Conservation (phyloP, 1,284 basidiomycete genomes). For the Athelia sp. region DNA sequence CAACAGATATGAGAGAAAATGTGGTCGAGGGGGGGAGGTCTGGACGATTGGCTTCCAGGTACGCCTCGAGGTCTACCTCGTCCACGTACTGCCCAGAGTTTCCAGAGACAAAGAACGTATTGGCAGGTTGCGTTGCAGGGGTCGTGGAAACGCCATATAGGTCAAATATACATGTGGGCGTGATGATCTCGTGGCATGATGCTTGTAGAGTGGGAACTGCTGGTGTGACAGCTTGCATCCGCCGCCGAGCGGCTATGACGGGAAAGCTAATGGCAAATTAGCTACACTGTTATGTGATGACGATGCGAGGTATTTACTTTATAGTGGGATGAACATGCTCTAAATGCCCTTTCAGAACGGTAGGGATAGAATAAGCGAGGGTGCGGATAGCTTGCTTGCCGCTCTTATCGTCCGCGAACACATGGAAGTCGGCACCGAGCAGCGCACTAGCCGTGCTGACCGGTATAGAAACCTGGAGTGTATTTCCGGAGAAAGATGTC, state of each 20-base stretch:
- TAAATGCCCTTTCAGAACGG: constrained; percentile 30
- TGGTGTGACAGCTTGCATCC: constrained; percentile 2
- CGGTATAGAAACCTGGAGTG: constrained; percentile 35
- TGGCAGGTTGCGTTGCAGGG: constrained; percentile 21
- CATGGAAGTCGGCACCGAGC: constrained; percentile 32
- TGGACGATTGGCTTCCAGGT: constrained; percentile 23
- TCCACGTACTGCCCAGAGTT: constrained; percentile 23
- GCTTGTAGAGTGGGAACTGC: constrained; percentile 14
- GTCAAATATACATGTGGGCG: constrained; percentile 22
- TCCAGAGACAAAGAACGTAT: constrained; percentile 26
- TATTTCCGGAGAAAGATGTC: constrained; percentile 34
- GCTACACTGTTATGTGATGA: too few species aligned
- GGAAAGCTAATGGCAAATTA: too few species aligned
- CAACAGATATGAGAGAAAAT: constrained; percentile 27
- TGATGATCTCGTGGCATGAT: constrained; percentile 19
- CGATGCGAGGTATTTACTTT: too few species aligned
- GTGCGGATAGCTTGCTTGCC: constrained; percentile 34
- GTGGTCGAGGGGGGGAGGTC: constrained; percentile 15
- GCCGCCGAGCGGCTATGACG: too few species aligned
- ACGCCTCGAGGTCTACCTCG: constrained; percentile 24
- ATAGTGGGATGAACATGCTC: constrained; percentile 38
- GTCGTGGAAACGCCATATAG: constrained; percentile 27
- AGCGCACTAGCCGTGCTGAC: constrained; percentile 38
- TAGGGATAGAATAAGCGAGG: constrained; percentile 36
- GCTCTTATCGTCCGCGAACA: constrained; percentile 31